Evolutionary conservation across 768 basidiomycete species (phyloP).

Genomic region (Xanthoconium stramineum): DNA sequence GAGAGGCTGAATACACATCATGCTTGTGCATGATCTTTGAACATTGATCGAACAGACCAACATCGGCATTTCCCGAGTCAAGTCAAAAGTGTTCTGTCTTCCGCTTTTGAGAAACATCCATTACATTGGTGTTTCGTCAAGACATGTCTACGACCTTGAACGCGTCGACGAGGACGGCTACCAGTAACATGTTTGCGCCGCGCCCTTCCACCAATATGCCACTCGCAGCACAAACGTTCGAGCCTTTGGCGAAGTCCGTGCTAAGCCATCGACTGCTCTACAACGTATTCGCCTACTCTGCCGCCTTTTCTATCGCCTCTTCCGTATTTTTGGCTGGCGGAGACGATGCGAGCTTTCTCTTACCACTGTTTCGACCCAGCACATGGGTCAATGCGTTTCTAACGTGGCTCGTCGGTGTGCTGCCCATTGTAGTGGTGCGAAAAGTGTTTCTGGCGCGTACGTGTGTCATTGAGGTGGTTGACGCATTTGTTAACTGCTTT

Average conservation of each 20-base stretch:
- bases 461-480: constrained; percentile 20
- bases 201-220: constrained; percentile 56
- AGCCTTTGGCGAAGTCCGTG: constrained; percentile 61
- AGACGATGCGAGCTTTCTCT: constrained; percentile 22
- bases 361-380: constrained; percentile 40
- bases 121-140: not conserved
- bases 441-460: constrained; percentile 60
- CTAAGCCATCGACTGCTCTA: constrained; percentile 58
- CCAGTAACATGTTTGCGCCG: constrained; percentile 28
- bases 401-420: constrained; percentile 49
- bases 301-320: constrained; percentile 44
- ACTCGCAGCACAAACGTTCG: constrained; percentile 54
- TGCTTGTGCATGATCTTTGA: too few relatives aligned
- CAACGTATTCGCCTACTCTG: constrained; percentile 51
- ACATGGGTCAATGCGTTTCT: constrained; percentile 41
- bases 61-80: constrained; percentile 4
- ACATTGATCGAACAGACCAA: too few relatives aligned
- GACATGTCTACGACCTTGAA: constrained; percentile 5
- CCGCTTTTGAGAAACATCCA: not conserved
- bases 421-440: constrained; percentile 56
- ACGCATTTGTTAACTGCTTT: not conserved
- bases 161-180: not conserved
- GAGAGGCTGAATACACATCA: too few relatives aligned
- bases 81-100: not conserved
- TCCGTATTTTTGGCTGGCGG: constrained; percentile 31